Evolutionary conservation across 495 filamentous ascomycete genomes (phyloP).

Genomic region (Annulohypoxylon stygium): DNA sequence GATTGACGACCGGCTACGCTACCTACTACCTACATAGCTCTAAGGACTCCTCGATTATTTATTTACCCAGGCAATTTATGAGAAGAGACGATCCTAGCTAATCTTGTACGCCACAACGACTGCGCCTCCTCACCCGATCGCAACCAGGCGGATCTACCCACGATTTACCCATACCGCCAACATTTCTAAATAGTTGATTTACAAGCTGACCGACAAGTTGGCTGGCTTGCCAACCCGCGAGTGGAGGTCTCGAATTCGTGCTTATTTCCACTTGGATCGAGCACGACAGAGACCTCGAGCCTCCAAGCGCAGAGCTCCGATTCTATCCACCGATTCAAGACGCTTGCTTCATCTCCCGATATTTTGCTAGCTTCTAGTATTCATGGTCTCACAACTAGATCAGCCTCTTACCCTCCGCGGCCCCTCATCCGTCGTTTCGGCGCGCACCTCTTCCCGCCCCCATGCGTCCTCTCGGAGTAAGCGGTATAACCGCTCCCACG

Average conservation of each 20-base stretch:
- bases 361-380: constrained; percentile 37
- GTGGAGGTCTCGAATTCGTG: constrained; percentile 6
- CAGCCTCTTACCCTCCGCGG: constrained; percentile 67
- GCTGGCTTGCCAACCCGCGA: constrained; percentile 10
- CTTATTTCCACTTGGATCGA: constrained; percentile 6
- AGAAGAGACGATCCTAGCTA: constrained; percentile 9
- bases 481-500: constrained; percentile 82
- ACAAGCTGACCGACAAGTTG: constrained; percentile 8
- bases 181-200: neutral
- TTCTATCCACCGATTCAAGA: constrained; percentile 22
- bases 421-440: constrained; percentile 69
- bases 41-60: neutral
- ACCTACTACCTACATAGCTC: neutral
- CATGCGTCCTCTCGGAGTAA: constrained; percentile 65
- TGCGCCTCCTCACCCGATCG: constrained; percentile 37
- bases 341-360: constrained; percentile 7
- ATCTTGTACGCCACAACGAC: constrained; percentile 33
- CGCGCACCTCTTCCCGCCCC: constrained; percentile 58
- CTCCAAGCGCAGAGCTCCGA: neutral
- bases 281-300: constrained; percentile 3
- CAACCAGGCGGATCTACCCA: constrained; percentile 29
- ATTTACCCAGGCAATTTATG: neutral
- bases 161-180: constrained; percentile 18
- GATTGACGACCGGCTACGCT: neutral
- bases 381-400: constrained; percentile 84